phyloP scores from a whole-genome alignment of 2,329 filamentous ascomycete genomes.

The Pestalotiopsis fici region DNA sequence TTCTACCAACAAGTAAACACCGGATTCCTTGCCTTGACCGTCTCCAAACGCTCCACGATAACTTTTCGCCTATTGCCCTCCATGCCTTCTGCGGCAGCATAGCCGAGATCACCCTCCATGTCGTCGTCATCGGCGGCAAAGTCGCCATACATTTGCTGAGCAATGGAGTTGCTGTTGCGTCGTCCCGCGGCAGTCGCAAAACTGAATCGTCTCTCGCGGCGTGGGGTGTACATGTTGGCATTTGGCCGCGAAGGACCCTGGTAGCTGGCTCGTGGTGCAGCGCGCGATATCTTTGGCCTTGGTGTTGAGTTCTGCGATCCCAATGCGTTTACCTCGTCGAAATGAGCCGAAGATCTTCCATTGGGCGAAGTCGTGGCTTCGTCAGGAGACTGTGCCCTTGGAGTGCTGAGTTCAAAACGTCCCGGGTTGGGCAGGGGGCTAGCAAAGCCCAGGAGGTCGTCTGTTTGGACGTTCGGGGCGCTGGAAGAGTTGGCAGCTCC shows the following conservation, averaged over 20 bases:
- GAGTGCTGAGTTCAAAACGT: slow-evolving; percentile 67
- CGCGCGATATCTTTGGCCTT: slow-evolving; percentile 13
- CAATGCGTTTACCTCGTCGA: slow-evolving; percentile 16
- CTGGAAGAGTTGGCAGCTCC: slow-evolving; percentile 64
- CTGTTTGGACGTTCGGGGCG: slow-evolving; percentile 37
- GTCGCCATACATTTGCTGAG: slow-evolving; percentile 51
- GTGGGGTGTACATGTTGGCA: slow-evolving; percentile 44
- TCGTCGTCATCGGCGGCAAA: slow-evolving; percentile 65
- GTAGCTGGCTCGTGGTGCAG: slow-evolving; percentile 34
- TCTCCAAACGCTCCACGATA: slow-evolving; percentile 93
- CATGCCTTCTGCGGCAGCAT: slow-evolving; percentile 90
- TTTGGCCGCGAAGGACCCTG: slow-evolving; percentile 42
- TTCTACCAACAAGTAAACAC: slow-evolving; percentile 94
- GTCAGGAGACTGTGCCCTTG: slow-evolving; percentile 41
- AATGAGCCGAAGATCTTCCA: slow-evolving; percentile 25
- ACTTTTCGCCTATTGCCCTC: slow-evolving; percentile 90
- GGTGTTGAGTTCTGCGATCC: slow-evolving; percentile 10
- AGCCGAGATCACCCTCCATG: slow-evolving; percentile 89
- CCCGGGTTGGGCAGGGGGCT: slow-evolving; percentile 72
- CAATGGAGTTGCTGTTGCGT: slow-evolving; percentile 51
- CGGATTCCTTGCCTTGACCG: slow-evolving; percentile 92
- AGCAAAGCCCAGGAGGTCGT: slow-evolving; percentile 71
- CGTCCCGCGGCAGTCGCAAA: slow-evolving; percentile 50
- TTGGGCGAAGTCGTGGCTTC: slow-evolving; percentile 23
- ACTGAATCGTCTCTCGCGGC: slow-evolving; percentile 54